Base-by-base conservation (phyloP, 805 yeast species). In the Saccharomyces jurei region DNA sequence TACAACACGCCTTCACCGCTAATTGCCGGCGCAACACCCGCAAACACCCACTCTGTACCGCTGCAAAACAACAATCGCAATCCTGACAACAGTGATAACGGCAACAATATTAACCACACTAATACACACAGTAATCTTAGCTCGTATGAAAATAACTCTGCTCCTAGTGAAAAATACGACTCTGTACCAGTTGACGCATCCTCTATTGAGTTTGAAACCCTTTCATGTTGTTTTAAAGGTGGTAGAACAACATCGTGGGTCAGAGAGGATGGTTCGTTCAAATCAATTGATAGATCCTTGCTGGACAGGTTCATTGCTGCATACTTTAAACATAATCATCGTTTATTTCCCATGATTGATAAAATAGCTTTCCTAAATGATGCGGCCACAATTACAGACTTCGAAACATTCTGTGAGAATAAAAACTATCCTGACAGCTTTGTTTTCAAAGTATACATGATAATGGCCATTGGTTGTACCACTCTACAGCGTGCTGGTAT, bases 391-490 rank as follows among this genome's bases (percentile, higher is more conserved):
- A 63, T 71, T 4, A 52, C 64, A 6, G 64, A 65, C 36, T 67
- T 73, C 36, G 69, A 73, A 32, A 63, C 66, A 22, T 47, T 53
- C 4, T 27, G 32, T 17, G 64, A 68, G 54, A 58, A 64, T 26
- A 61, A 58, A 17, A 52, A 55, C 21, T 59, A 58, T 50, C 67
- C 65, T 52, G 62, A 60, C 14, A 50, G 58, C 2, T 69, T 68
- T 22, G 65, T 71, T 26, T 80, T 79, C 57, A 79, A 81, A 64
- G 58, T 80, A 10, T 76, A 74, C 61, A 76, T 81, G 79, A 74
- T 79, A 2, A 71, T 79, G 67, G 81, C 82, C 4, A 77, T 79
- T 46, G 84, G 84, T 1, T 78, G 81, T 53, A 76, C 81, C 9
- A 74, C 81, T 2, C 63, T 81, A 50, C 76, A 75, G 48, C 65